phyloP scores from a whole-genome alignment of 352 stramenopile genomes.

The Globisporangium solare region DNA sequence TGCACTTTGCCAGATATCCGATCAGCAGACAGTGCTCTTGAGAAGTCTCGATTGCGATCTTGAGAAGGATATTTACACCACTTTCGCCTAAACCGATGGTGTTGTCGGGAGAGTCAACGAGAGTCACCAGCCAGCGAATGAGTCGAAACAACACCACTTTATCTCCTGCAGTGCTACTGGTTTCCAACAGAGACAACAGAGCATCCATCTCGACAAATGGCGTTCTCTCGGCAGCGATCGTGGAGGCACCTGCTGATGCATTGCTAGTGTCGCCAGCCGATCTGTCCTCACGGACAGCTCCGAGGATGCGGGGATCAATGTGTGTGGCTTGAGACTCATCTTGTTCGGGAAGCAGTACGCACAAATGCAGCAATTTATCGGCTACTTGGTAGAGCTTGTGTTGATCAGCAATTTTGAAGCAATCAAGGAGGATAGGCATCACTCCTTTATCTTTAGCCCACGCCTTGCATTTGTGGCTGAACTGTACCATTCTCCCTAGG shows the following conservation, averaged over 20 bases:
- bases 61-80: slow-evolving; percentile 23
- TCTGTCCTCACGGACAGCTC: neutral
- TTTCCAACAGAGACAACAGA: slow-evolving; percentile 33
- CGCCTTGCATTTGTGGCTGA: slow-evolving; percentile 31
- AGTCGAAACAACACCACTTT: slow-evolving; percentile 33
- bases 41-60: slow-evolving; percentile 27
- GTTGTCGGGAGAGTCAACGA: slow-evolving; percentile 37
- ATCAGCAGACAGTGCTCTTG: slow-evolving; percentile 24
- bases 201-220: slow-evolving; percentile 30
- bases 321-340: neutral
- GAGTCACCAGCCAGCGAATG: slow-evolving; percentile 43
- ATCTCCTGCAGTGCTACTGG: slow-evolving; percentile 6
- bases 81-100: slow-evolving; percentile 35
- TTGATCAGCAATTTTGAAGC: slow-evolving; percentile 27
- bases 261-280: neutral
- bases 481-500: slow-evolving; percentile 47
- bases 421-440: slow-evolving; percentile 36
- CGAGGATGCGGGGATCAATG: slow-evolving; percentile 24
- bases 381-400: slow-evolving; percentile 39
- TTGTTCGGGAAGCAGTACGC: slow-evolving; percentile 1
- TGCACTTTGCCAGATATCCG: slow-evolving; percentile 40
- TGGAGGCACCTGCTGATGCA: neutral
- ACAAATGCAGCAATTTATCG: slow-evolving; percentile 62
- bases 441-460: slow-evolving; percentile 30
- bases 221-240: slow-evolving; percentile 11